These are phyloP conservation scores for Eutrema yunnanense DNA, from an alignment of 345 rosid genomes.

Conservation along the genomic window DNA sequence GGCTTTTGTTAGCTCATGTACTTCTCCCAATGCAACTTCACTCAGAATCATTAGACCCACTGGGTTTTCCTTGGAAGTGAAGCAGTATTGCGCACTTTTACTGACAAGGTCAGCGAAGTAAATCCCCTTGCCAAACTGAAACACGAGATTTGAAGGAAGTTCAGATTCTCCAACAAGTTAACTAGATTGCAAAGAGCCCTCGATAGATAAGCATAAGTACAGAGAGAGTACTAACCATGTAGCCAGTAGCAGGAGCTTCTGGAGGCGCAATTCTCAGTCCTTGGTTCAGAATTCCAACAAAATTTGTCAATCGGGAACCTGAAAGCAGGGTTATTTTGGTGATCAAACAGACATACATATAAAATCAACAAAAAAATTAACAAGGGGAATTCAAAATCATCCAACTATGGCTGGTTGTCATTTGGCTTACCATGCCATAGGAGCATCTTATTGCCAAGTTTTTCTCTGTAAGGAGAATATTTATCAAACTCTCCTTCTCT, in stretches of 20 bases:
- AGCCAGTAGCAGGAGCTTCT: slow-evolving; percentile 98
- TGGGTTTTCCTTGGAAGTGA: slow-evolving; percentile 63
- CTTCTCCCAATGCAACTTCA: slow-evolving; percentile 86
- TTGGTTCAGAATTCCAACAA: slow-evolving; percentile 93
- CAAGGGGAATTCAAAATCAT: neutral
- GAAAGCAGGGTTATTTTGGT: slow-evolving; percentile 12
- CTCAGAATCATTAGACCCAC: slow-evolving; percentile 92
- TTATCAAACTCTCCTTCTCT: slow-evolving; percentile 86
- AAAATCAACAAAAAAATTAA: neutral
- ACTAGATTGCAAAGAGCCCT: neutral
- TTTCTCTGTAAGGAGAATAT: slow-evolving; percentile 62
- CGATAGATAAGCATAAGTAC: slow-evolving; percentile 1
- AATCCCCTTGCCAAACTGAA: slow-evolving; percentile 93
- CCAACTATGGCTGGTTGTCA: neutral
- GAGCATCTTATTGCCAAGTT: slow-evolving; percentile 80
- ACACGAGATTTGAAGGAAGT: neutral
- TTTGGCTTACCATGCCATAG: slow-evolving; percentile 79
- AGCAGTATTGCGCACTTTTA: slow-evolving; percentile 98
- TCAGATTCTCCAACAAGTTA: slow-evolving; percentile 6
- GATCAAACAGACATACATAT: neutral
- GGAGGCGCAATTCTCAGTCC: slow-evolving; percentile 98
- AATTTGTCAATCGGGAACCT: slow-evolving; percentile 94
- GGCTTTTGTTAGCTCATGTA: slow-evolving; percentile 72
- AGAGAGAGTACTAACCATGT: slow-evolving; percentile 63
- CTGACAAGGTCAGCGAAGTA: slow-evolving; percentile 98